phyloP scores from a whole-genome alignment of 2,329 filamentous ascomycete genomes.

The Gaeumannomyces tritici region DNA sequence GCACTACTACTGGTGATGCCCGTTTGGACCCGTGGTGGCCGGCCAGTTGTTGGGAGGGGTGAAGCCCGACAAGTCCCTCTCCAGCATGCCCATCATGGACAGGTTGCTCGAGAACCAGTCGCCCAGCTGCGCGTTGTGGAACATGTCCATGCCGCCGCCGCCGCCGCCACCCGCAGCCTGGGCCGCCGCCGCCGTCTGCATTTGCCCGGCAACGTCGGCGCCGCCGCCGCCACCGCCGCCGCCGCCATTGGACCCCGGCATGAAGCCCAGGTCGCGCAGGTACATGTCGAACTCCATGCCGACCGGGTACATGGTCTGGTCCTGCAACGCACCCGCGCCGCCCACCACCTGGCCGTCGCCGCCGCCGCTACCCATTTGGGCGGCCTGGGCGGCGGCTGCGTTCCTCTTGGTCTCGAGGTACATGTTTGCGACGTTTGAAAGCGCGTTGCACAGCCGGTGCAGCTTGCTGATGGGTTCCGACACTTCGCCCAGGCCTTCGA shows the following conservation, averaged over 20 bases:
- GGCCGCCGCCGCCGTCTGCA: background rate
- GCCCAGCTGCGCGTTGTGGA: conserved; percentile 34
- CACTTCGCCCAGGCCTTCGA: conserved; percentile 37
- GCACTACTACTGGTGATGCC: background rate
- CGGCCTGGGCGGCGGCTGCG: conserved; percentile 6
- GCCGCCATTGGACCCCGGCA: conserved; percentile 45
- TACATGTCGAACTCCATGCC: conserved; percentile 56
- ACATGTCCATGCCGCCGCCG: background rate
- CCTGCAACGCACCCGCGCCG: background rate
- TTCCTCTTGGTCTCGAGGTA: conserved; percentile 49
- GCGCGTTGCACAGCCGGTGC: conserved; percentile 51
- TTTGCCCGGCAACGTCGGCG: conserved; percentile 17
- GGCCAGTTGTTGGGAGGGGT: background rate
- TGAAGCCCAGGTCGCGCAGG: conserved; percentile 52
- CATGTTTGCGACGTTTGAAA: conserved; percentile 49
- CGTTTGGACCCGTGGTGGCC: background rate
- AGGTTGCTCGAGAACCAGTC: conserved; percentile 59
- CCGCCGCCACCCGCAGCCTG: too few species aligned
- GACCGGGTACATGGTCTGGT: conserved; percentile 36
- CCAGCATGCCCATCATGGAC: conserved; percentile 58
- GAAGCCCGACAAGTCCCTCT: conserved; percentile 38
- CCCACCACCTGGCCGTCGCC: background rate
- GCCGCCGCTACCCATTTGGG: conserved; percentile 13
- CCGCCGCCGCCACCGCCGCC: conserved; percentile 46
- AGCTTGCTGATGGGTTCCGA: conserved; percentile 53